Conservation (phyloP, 352 stramenopile genomes). For the Pythium plurisporium region DNA sequence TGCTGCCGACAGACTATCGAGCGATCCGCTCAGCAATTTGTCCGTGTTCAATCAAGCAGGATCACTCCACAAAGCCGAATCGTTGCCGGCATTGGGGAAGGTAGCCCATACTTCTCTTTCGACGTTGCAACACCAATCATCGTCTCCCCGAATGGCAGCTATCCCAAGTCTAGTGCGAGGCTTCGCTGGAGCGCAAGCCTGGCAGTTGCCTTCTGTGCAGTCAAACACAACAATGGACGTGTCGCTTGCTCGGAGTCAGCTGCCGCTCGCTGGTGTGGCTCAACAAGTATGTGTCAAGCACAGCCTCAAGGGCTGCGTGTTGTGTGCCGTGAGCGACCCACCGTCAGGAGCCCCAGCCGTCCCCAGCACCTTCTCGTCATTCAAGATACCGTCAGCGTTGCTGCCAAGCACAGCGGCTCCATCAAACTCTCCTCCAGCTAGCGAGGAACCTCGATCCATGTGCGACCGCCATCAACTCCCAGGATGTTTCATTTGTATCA, state of each 20-base stretch:
- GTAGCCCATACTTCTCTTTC: not conserved
- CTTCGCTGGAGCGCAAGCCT: not conserved
- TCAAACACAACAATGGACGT: not conserved
- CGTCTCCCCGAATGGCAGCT: not conserved
- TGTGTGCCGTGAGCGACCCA: constrained; percentile 39
- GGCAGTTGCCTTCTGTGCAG: not conserved
- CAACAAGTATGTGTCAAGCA: constrained; percentile 42
- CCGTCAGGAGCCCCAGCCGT: not conserved
- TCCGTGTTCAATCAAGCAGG: not conserved
- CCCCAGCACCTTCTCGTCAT: not conserved
- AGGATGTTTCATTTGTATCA: constrained; percentile 63
- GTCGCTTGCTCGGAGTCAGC: too few species aligned
- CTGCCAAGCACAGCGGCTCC: not conserved
- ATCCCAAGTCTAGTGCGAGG: not conserved
- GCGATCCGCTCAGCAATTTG: not conserved
- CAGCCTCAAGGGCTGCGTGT: constrained; percentile 54
- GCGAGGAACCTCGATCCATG: not conserved
- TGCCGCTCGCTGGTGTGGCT: too few species aligned
- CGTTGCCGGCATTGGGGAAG: not conserved
- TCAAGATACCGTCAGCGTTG: not conserved
- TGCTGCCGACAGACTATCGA: not conserved
- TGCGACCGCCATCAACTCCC: constrained; percentile 52
- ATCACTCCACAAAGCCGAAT: constrained; percentile 1
- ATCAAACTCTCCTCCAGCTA: not conserved
- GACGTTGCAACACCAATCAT: not conserved